Base-by-base conservation (phyloP, 1,284 basidiomycete genomes). In the Ustilago curta region DNA sequence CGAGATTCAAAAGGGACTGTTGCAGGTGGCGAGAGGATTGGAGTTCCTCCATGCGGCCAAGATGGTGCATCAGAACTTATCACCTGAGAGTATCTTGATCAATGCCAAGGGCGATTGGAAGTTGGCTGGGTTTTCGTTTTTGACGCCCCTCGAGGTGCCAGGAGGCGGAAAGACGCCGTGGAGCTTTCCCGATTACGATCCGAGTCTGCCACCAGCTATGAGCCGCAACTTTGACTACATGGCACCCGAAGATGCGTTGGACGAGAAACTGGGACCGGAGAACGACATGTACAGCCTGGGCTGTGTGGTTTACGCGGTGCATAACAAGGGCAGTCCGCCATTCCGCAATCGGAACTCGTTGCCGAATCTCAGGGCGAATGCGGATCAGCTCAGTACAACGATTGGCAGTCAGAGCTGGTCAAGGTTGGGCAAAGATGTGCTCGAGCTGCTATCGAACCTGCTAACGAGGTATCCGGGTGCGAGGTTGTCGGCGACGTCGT, bases 271-370 rank as follows among this genome's bases (percentile, higher is more conserved):
- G 5, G 58, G 57, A 4, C 92, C 94, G 0, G 90, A 92, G 0
- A 97, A 94, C 40, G 96, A 99, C 84, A 92, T 99, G 89, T 99
- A 95, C 85, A 92, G 93, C 4, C 89, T 99, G 8, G 96, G 96
- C 7, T 95, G 93, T 80, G 85, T 98, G 27, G 90, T 98, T 42
- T 82, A 93, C 94, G 77, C 81, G 8, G 71, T 81, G 2, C 95
- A 98, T 84, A 92, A 91, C 82, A 94, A 92, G 80, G 93, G 93
- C 0, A 89, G 88, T 55, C 91, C 94, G 0, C 97, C 97, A 2
- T 97, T 94, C 86, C 90, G 90, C 79, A 97, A 91, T 76, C 92
- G 93, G 65, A 91, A 91, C n/a, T 93, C 90, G 71, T 87, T 97
- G 37, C 89, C 90, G 39, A 90, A 89, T 40, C 83, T 98, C 39